A percentile compares a stretch with the other conserved stretches of the same genome.
Conservation (phyloP, 495 filamentous ascomycete genomes). For the Emericellopsis terricola region DNA sequence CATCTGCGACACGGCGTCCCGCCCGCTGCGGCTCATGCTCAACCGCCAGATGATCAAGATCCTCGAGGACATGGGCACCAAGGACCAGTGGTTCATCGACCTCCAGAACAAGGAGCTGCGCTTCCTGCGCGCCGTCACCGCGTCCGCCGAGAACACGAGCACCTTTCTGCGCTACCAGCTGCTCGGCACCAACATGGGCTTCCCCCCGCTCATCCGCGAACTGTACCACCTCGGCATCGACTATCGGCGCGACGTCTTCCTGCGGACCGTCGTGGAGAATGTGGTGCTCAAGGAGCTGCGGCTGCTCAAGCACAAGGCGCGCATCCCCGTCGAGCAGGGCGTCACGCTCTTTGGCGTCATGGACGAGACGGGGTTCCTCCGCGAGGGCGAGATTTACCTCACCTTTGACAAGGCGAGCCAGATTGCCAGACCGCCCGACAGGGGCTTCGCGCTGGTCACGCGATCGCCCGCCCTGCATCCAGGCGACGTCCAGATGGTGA, state of each 20-base stretch:
- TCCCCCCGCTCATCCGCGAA: constrained; percentile 39
- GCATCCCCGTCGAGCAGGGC: constrained; percentile 51
- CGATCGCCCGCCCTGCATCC: constrained; percentile 61
- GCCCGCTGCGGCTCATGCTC: constrained; percentile 47
- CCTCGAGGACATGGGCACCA: constrained; percentile 50
- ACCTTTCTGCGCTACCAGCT: constrained; percentile 37
- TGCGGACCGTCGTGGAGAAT: constrained; percentile 44
- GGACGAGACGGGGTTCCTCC: constrained; percentile 56
- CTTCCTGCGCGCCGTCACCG: constrained; percentile 35
- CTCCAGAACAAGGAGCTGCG: constrained; percentile 39
- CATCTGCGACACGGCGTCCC: constrained; percentile 51
- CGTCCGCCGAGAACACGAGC: constrained; percentile 35
- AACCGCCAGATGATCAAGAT: constrained; percentile 72
- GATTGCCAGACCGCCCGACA: constrained; percentile 7
- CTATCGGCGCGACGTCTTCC: constrained; percentile 46
- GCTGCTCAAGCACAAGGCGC: constrained; percentile 54
- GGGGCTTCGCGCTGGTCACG: constrained; percentile 33
- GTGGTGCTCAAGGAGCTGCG: constrained; percentile 45
- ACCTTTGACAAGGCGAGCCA: constrained; percentile 20
- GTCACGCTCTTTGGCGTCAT: constrained; percentile 62
- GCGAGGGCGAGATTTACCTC: constrained; percentile 49
- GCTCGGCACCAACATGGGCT: constrained; percentile 33
- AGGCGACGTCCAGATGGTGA: constrained; percentile 55
- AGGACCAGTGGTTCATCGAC: constrained; percentile 34
- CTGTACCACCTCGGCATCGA: constrained; percentile 33